Conservation (phyloP, 2,329 filamentous ascomycete species). For the Coleophoma eucalyptorum region DNA sequence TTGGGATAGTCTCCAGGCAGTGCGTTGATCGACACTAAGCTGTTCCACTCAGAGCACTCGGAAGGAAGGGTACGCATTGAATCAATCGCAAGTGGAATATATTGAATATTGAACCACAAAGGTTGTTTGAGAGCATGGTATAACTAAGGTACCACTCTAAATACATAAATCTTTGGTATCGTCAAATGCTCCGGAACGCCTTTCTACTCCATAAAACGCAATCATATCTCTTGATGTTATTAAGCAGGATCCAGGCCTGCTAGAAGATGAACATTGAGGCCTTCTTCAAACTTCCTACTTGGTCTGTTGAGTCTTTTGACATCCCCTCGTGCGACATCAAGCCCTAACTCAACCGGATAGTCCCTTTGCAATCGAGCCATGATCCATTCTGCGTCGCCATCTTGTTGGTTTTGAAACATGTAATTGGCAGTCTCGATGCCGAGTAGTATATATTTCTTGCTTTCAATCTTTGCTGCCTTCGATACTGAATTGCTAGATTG, state of each 20-base stretch:
- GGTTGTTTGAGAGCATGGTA: no score
- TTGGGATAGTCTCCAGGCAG: no score
- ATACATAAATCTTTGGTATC: no score
- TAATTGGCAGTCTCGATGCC: slow-evolving; percentile 4
- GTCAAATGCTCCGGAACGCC: not conserved
- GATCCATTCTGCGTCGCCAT: slow-evolving; percentile 2
- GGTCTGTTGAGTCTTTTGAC: not conserved
- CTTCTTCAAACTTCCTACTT: not conserved
- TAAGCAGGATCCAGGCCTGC: not conserved
- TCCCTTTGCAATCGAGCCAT: slow-evolving; percentile 1
- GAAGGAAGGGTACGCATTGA: no score
- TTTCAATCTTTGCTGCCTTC: not conserved
- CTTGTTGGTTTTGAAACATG: not conserved
- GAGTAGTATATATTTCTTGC: not conserved
- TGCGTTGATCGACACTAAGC: no score
- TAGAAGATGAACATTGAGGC: not conserved
- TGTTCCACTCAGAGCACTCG: no score
- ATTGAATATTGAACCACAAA: no score
- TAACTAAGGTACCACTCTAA: no score
- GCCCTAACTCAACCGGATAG: slow-evolving; percentile 1
- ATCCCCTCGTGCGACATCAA: not conserved
- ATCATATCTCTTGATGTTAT: not conserved
- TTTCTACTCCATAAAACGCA: not conserved
- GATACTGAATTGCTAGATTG: not conserved
- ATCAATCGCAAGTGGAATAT: no score